A percentile compares a stretch with the other conserved stretches of the same genome.
These are phyloP conservation scores for Ustilago trichophora DNA, from an alignment of 1,284 basidiomycete genomes.

Conservation along the genomic window DNA sequence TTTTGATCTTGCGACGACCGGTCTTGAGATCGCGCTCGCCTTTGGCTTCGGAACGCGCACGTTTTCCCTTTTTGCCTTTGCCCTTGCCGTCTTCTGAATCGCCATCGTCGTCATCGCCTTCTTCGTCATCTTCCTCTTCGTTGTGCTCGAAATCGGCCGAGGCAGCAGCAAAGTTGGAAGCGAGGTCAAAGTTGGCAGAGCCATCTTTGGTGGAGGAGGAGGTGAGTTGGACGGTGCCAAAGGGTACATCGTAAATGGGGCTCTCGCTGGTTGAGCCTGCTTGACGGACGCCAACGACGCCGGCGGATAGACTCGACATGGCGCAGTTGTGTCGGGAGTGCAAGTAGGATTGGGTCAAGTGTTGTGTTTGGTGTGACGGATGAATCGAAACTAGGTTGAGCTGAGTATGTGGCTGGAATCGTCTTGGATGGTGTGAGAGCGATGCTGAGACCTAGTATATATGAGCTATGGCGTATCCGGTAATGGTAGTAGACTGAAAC, in stretches of 20 bases:
- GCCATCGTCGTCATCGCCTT: slow-evolving; percentile 38
- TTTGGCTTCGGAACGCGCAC: slow-evolving; percentile 44
- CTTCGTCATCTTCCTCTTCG: slow-evolving; percentile 46
- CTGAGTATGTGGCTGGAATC: neutral
- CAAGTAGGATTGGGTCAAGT: too few relatives aligned
- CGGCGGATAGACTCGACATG: slow-evolving; percentile 34
- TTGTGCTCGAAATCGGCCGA: slow-evolving; percentile 31
- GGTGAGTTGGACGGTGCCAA: slow-evolving; percentile 56
- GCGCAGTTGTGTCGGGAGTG: neutral
- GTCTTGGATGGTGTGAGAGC: too few relatives aligned
- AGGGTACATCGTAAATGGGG: slow-evolving; percentile 54
- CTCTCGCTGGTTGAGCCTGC: slow-evolving; percentile 18
- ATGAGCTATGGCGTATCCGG: too few relatives aligned
- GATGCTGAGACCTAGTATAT: too few relatives aligned
- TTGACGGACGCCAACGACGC: slow-evolving; percentile 36
- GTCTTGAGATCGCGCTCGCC: slow-evolving; percentile 68
- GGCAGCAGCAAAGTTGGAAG: slow-evolving; percentile 26
- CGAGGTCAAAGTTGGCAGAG: slow-evolving; percentile 29
- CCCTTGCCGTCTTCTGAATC: slow-evolving; percentile 44
- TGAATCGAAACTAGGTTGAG: neutral
- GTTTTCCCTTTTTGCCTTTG: slow-evolving; percentile 34
- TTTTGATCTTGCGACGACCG: slow-evolving; percentile 96
- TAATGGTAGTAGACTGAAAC: too few relatives aligned
- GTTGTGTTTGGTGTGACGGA: too few relatives aligned
- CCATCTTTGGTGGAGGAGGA: slow-evolving; percentile 8